Base-by-base conservation (phyloP, 768 basidiomycete species). In the Strobilomyces confusus region DNA sequence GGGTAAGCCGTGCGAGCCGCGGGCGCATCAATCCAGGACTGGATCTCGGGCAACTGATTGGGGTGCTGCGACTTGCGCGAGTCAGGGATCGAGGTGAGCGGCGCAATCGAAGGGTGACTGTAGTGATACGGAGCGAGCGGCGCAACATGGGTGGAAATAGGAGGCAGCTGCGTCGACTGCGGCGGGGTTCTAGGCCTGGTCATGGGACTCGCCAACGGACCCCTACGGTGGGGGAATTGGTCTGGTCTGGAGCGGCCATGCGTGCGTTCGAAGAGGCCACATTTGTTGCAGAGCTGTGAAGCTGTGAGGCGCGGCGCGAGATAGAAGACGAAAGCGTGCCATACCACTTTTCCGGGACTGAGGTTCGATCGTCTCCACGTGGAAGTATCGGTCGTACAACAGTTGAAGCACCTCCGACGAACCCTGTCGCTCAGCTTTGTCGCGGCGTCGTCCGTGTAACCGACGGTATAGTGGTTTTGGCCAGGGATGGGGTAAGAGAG, bases 301-400 rank as follows among this genome's bases (percentile, higher is more conserved):
- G 26, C 42, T 9, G 46, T 57, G 30, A 48, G n/a, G 58, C 19
- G 33, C 12, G 33, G 42, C 53, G 56, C 43, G 38, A 46, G 44
- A 47, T 52, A 36, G 19, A 46, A 49, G 29, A 25, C 13, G 2
- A 36, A 3, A 40, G 32, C 19, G 29, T 26, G 33, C 61, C 79
- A 53, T 58, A 79, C 79, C 60, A 91, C 89, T 80, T 91, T 91
- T 25, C 89, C 89, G 1, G 87, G 88, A 54, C 80, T 84, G 54
- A 91, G 78, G 63, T 87, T 89, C 15, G 81, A 83, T 55, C 89
- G 72, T 33, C 89, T 72, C 89, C 89, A 91, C 23, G 88, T 90
- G 46, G 84, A 85, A 30, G 89, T 90, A 58, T 91, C 89, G 14
- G 89, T 89, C 23, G 88, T 90, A 66, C 85, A 84, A 69, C 89